Percentiles rank a stretch among this genome's conserved stretches.
phyloP scores from a whole-genome alignment of 2,329 filamentous ascomycete species.

The Fusarium duplospermum region DNA sequence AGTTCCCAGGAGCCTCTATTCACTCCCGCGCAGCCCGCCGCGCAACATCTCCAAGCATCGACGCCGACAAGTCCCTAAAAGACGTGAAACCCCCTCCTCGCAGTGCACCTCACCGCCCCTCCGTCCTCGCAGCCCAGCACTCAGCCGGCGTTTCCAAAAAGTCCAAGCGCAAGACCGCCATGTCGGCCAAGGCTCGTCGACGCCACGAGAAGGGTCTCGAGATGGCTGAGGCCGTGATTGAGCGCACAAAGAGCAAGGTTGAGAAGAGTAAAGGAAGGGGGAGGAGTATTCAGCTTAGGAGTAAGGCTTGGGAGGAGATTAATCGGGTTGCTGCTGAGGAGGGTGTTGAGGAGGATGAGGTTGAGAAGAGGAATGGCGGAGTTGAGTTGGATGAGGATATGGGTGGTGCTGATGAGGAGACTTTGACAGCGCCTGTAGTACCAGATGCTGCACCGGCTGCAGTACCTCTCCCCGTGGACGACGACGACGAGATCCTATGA shows the following conservation, averaged over 20 bases:
- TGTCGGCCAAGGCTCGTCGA: conserved; percentile 66
- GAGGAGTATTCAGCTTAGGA: conserved; percentile 59
- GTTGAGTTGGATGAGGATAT: conserved; percentile 53
- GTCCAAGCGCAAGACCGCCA: conserved; percentile 65
- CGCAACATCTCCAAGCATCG: conserved; percentile 75
- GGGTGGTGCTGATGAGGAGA: conserved; percentile 39
- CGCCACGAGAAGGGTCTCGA: conserved; percentile 69
- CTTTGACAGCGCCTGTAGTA: conserved; percentile 1
- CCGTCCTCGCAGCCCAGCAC: conserved; percentile 77
- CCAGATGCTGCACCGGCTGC: conserved; percentile 6
- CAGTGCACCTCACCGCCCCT: conserved; percentile 60
- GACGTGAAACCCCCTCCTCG: conserved; percentile 63
- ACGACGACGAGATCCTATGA: conserved; percentile 38
- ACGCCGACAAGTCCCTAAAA: conserved; percentile 79
- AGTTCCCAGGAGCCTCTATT: conserved; percentile 71
- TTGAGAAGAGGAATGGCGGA: conserved; percentile 36
- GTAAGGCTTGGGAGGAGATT: conserved; percentile 69
- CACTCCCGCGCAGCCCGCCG: conserved; percentile 82
- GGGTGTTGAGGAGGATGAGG: conserved; percentile 32
- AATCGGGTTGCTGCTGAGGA: conserved; percentile 55
- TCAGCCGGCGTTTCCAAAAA: conserved; percentile 76
- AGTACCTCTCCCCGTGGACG: conserved; percentile 35
- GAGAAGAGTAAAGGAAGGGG: conserved; percentile 65
- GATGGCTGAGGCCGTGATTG: conserved; percentile 69
- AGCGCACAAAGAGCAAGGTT: conserved; percentile 68